Evolutionary conservation across 768 basidiomycete genomes (phyloP).

Genomic region (Boletus vermiculosoides): DNA sequence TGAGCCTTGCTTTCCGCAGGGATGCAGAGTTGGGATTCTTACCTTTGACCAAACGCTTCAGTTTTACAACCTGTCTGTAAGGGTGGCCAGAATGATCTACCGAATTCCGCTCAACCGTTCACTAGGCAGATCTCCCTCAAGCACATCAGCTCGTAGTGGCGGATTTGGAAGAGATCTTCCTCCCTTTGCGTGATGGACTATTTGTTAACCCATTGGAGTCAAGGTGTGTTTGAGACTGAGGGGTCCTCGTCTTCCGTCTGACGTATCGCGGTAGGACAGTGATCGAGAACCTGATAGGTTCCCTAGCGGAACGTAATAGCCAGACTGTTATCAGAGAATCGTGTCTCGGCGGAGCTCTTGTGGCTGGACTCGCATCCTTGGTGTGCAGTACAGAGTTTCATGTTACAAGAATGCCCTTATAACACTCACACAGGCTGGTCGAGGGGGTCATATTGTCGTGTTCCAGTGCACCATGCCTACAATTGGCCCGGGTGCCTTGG

Average conservation of each 20-base stretch:
- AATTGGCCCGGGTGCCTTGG: slow-evolving; percentile 69
- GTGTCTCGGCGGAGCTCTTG: slow-evolving; percentile 76
- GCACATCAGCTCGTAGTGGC: slow-evolving; percentile 76
- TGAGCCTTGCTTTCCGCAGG: slow-evolving; percentile 51
- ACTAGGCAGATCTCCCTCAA: slow-evolving; percentile 44
- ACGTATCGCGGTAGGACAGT: slow-evolving; percentile 42
- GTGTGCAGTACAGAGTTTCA: slow-evolving; percentile 41
- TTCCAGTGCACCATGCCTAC: slow-evolving; percentile 73
- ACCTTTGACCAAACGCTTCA: slow-evolving; percentile 81
- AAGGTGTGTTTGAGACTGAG: slow-evolving; percentile 46
- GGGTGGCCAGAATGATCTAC: slow-evolving; percentile 24
- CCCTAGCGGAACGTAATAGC: slow-evolving; percentile 62
- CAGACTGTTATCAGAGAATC: slow-evolving; percentile 49
- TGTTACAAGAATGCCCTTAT: slow-evolving; percentile 10
- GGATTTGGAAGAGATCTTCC: slow-evolving; percentile 91
- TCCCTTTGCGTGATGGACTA: slow-evolving; percentile 68
- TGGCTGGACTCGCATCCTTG: slow-evolving; percentile 68
- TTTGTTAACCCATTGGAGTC: slow-evolving; percentile 75
- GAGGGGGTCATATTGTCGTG: slow-evolving; percentile 73
- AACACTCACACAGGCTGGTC: slow-evolving; percentile 45
- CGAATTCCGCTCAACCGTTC: slow-evolving; percentile 20
- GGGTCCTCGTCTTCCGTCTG: not conserved
- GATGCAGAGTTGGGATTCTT: slow-evolving; percentile 68
- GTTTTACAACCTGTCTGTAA: slow-evolving; percentile 86
- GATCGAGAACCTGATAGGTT: slow-evolving; percentile 64